A percentile compares a stretch with the other conserved stretches of the same genome.
Evolutionary conservation across 352 stramenopile genomes (phyloP).

Genomic region (Phytophthora megakarya): DNA sequence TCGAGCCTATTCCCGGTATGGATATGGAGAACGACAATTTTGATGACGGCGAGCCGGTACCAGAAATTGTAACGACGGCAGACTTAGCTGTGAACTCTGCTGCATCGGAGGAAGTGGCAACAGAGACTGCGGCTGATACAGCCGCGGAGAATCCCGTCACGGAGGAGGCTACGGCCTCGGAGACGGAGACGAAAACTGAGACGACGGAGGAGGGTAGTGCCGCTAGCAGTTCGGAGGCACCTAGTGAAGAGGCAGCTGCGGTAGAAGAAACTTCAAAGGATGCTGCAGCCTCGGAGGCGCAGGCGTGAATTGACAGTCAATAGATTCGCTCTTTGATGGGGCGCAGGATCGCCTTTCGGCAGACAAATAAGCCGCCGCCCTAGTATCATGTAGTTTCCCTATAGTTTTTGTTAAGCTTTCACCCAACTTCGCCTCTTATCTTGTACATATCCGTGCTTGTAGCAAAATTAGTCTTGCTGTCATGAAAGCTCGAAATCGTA

Average conservation of each 20-base stretch:
- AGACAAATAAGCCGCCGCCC: constrained; percentile 32
- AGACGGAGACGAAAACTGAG: constrained; percentile 27
- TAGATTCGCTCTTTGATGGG: constrained; percentile 48
- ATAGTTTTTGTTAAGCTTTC: constrained; percentile 28
- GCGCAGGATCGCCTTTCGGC: constrained; percentile 25
- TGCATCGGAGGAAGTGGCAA: constrained; percentile 6
- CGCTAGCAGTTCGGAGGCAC: constrained; percentile 32
- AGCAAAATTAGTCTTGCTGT: background rate
- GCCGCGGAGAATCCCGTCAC: constrained; percentile 16
- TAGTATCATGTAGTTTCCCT: constrained; percentile 41
- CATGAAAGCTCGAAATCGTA: too few relatives aligned
- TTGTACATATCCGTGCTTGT: constrained; percentile 5
- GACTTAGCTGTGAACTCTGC: constrained; percentile 20
- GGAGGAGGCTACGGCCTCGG: constrained; percentile 14
- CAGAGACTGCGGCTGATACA: constrained; percentile 20
- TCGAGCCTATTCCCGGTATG: constrained; percentile 58
- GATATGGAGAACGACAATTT: constrained; percentile 62
- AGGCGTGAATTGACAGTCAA: constrained; percentile 52
- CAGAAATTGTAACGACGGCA: constrained; percentile 29
- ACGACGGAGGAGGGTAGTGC: constrained; percentile 27
- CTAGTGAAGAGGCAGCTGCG: constrained; percentile 35
- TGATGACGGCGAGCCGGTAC: constrained; percentile 39
- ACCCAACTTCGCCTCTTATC: constrained; percentile 2
- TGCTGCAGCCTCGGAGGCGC: constrained; percentile 32
- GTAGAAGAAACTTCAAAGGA: constrained; percentile 42